phyloP scores from a whole-genome alignment of 441 rosid genomes.

The Eutrema salsugineum region DNA sequence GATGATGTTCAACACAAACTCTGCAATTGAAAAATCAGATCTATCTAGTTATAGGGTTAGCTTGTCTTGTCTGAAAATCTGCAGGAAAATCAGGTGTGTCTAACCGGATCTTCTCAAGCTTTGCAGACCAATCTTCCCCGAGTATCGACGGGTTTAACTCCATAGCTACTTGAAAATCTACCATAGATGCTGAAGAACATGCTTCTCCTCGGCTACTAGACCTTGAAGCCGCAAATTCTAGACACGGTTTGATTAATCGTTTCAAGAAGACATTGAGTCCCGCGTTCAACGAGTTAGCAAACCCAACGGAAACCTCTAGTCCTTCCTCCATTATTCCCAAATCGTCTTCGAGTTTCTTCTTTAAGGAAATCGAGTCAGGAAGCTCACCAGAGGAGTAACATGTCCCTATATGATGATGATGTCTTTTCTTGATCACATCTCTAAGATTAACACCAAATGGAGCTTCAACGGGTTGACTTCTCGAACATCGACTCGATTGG shows the following conservation, averaged over 20 bases:
- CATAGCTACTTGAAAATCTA: constrained; percentile 49
- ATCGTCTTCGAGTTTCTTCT: constrained; percentile 41
- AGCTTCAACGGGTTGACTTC: constrained; percentile 47
- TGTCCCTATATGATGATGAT: constrained; percentile 21
- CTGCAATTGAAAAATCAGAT: constrained; percentile 10
- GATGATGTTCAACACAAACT: constrained; percentile 9
- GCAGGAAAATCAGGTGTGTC: constrained; percentile 28
- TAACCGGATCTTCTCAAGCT: constrained; percentile 40
- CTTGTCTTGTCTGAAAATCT: constrained; percentile 16
- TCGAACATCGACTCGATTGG: constrained; percentile 43
- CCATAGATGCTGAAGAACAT: constrained; percentile 21
- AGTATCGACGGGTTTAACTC: constrained; percentile 44
- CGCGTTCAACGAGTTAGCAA: constrained; percentile 45
- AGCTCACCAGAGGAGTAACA: constrained; percentile 41
- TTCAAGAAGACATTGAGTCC: constrained; percentile 48
- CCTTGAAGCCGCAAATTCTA: constrained; percentile 47
- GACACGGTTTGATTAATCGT: constrained; percentile 54
- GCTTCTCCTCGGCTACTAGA: constrained; percentile 10
- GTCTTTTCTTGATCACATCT: constrained; percentile 17
- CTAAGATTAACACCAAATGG: constrained; percentile 44
- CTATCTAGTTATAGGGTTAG: constrained; percentile 15
- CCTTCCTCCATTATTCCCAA: constrained; percentile 41
- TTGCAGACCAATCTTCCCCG: constrained; percentile 43
- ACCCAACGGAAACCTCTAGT: constrained; percentile 44
- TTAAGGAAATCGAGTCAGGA: constrained; percentile 43